These are phyloP conservation scores for Cryptococcus deneoformans DNA, from an alignment of 1,284 basidiomycete genomes.

Conservation along the genomic window DNA sequence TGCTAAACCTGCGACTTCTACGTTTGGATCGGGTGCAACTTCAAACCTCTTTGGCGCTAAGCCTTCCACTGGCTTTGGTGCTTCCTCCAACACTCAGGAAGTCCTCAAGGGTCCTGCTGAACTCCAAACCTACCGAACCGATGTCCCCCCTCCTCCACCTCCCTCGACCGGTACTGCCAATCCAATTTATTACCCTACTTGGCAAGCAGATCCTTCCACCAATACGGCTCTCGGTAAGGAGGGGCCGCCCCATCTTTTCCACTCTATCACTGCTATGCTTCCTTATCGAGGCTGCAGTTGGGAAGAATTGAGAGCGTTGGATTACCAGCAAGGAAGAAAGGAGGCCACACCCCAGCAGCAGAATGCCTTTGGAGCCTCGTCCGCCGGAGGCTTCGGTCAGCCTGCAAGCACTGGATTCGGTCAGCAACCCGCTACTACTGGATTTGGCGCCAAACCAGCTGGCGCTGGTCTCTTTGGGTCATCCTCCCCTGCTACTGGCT, in stretches of 20 bases:
- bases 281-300: slow-evolving; percentile 39
- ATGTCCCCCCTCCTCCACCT: slow-evolving; percentile 24
- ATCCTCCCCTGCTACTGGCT: slow-evolving; percentile 27
- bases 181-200: slow-evolving; percentile 41
- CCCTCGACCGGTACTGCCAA: slow-evolving; percentile 37
- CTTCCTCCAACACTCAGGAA: slow-evolving; percentile 3
- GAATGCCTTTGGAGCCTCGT: slow-evolving; percentile 40
- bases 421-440: slow-evolving; percentile 14
- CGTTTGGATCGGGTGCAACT: slow-evolving; percentile 44
- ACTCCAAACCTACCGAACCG: slow-evolving; percentile 26
- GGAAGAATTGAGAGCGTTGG: slow-evolving; percentile 52
- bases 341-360: slow-evolving; percentile 29
- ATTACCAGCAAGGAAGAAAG: slow-evolving; percentile 60
- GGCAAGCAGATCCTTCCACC: slow-evolving; percentile 41
- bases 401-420: slow-evolving; percentile 37
- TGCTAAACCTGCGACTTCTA: slow-evolving; percentile 35
- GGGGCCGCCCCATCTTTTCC: slow-evolving; percentile 38
- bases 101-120: slow-evolving; percentile 18
- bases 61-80: slow-evolving; percentile 34
- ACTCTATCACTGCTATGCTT: slow-evolving; percentile 45
- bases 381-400: slow-evolving; percentile 40
- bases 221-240: slow-evolving; percentile 14
- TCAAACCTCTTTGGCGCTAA: slow-evolving; percentile 44
- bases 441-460: slow-evolving; percentile 39
- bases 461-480: slow-evolving; percentile 43